Evolutionary conservation across 805 yeast species (phyloP), one percentile per base, ranked within the genome.

Genomic region (Lachancea dasiensis): DNA sequence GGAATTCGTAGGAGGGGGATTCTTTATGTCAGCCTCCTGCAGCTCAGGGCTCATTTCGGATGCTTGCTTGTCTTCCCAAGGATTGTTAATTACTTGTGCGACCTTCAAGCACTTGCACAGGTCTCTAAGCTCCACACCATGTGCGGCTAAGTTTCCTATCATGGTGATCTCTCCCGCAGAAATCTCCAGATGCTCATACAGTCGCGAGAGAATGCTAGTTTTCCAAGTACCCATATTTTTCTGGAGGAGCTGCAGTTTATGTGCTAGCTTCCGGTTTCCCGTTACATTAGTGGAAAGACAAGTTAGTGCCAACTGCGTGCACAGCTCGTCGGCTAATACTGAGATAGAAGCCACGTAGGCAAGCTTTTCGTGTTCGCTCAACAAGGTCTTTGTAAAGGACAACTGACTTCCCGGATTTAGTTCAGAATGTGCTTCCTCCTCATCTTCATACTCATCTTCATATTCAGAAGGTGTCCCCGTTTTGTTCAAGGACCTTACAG

Each of bases 271-370:
- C 33, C 49, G 58, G 15, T 61, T 63, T 0, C 73, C 56, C 7
- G 70, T 64, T 3, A 73, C 63, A 3, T 75, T 72, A 0, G 78
- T 66, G 7, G 74, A 73, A 15, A 67, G 55, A 39, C 75, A 71
- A 15, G 78, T 56, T 35, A 67, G 63, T 1, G 92, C 89, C 41
- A 89, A 61, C n/a, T 77, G 78, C 0, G 85, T 74, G 14, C 95
- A 95, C 81, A 87, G 77, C 15, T 83, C 84, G 17, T 82, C 84
- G 36, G 80, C 72, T 5, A 82, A 70, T 24, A 92, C 71, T 48
- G 84, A 81, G 6, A 82, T 78, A 7, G 90, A 69, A 0, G 96
- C 97, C 5, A 84, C 83, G 54, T 92, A 92, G 2, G 97, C 97
- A 44, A 89, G 81, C 51, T 85, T 81, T 58, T 92, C 96, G 11